Percentiles rank a stretch among this genome's conserved stretches.
Evolutionary conservation across 139 green algal species (phyloP).

Genomic region (Chlamydomonas sphaeroides): DNA sequence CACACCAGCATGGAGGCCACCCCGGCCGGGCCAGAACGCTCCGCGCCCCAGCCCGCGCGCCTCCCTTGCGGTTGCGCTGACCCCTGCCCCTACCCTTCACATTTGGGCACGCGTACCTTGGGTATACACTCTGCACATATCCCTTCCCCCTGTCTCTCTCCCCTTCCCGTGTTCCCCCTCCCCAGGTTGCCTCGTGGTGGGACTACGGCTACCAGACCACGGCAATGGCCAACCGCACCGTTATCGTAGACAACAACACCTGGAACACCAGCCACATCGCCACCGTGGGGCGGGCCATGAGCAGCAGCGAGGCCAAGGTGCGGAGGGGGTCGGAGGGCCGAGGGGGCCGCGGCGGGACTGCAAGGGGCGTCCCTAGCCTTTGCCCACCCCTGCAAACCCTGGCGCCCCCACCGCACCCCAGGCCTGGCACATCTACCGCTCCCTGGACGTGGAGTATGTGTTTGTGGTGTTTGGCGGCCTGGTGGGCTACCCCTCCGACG

Average conservation of each 20-base stretch:
- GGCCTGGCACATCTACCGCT: slow-evolving; percentile 81
- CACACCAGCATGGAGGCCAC: too few species aligned
- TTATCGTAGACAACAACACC: slow-evolving; percentile 97
- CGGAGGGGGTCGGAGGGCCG: too few species aligned
- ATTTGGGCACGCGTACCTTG: too few species aligned
- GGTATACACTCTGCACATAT: too few species aligned
- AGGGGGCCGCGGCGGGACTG: not conserved
- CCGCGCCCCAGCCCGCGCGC: too few species aligned
- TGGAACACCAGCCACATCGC: slow-evolving; percentile 97
- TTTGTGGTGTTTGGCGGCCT: slow-evolving; percentile 96
- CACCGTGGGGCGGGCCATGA: slow-evolving; percentile 89
- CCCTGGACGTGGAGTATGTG: slow-evolving; percentile 95
- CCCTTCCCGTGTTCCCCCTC: not conserved
- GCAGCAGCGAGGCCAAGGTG: slow-evolving; percentile 73
- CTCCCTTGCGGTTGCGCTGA: too few species aligned
- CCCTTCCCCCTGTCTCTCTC: too few species aligned
- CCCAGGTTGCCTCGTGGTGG: slow-evolving; percentile 72
- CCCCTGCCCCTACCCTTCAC: too few species aligned
- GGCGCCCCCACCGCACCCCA: not conserved
- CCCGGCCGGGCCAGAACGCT: too few species aligned
- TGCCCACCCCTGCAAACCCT: too few species aligned
- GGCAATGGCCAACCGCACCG: slow-evolving; percentile 91
- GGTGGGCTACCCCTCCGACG: slow-evolving; percentile 86
- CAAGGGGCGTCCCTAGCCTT: not conserved
- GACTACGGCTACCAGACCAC: slow-evolving; percentile 97